phyloP scores from a whole-genome alignment of 768 basidiomycete species.

The Hortiboletus flavorubellus region DNA sequence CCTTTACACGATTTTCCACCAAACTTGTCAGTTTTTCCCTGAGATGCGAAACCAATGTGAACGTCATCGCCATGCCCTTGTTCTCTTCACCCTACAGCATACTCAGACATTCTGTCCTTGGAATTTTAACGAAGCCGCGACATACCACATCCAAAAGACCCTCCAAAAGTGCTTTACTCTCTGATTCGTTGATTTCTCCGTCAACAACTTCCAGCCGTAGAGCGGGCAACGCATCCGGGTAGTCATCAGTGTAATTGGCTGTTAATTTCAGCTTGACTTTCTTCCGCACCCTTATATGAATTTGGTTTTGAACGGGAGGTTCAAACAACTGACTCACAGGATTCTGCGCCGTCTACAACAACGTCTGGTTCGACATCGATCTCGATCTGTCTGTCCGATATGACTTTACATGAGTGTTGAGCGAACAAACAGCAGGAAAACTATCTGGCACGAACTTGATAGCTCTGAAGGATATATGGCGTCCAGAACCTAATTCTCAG shows the following conservation, averaged over 20 bases:
- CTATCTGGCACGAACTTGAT: conserved; percentile 64
- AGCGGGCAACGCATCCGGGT: conserved; percentile 81
- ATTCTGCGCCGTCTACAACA: conserved; percentile 54
- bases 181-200: conserved; percentile 61
- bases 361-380: conserved; percentile 90
- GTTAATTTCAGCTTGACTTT: conserved; percentile 74
- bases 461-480: conserved; percentile 95
- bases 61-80: conserved; percentile 96
- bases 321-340: conserved; percentile 38
- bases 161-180: conserved; percentile 51
- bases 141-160: conserved; percentile 58
- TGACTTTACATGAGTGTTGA: conserved; percentile 64
- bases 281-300: conserved; percentile 15
- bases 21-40: conserved; percentile 70
- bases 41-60: conserved; percentile 84
- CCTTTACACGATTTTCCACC: conserved; percentile 57
- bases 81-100: conserved; percentile 71
- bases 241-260: conserved; percentile 75
- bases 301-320: conserved; percentile 3
- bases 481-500: conserved; percentile 70
- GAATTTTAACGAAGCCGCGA: conserved; percentile 4
- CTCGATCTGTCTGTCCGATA: conserved; percentile 76
- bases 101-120: background rate
- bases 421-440: conserved; percentile 33
- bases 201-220: conserved; percentile 62